Evolutionary conservation across 164 flowering plant genomes (phyloP).

Genomic region (Sextonia rubra): DNA sequence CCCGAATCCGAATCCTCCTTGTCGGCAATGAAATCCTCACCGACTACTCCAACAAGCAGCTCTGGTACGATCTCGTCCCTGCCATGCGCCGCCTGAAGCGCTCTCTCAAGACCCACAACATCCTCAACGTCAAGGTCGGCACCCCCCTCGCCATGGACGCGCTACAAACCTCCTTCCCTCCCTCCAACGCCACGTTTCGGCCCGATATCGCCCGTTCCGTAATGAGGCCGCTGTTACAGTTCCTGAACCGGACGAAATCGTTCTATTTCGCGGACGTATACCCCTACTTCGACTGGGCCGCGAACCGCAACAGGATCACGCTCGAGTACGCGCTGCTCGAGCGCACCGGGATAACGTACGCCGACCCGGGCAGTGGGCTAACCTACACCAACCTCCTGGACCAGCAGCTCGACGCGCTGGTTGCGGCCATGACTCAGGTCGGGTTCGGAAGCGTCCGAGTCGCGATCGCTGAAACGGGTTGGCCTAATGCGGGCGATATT

Average conservation of each 20-base stretch:
- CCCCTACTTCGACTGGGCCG: slow-evolving; percentile 75
- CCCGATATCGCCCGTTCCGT: slow-evolving; percentile 47
- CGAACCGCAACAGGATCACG: slow-evolving; percentile 31
- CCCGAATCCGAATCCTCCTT: slow-evolving; percentile 63
- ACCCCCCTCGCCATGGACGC: slow-evolving; percentile 80
- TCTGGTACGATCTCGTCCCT: slow-evolving; percentile 64
- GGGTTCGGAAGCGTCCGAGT: slow-evolving; percentile 50
- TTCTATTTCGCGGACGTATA: slow-evolving; percentile 78
- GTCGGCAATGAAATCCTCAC: slow-evolving; percentile 86
- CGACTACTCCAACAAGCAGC: slow-evolving; percentile 14
- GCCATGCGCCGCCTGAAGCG: slow-evolving; percentile 52
- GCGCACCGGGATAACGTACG: slow-evolving; percentile 28
- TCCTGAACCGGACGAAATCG: slow-evolving; percentile 74
- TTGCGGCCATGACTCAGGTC: slow-evolving; percentile 57
- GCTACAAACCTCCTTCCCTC: slow-evolving; percentile 66
- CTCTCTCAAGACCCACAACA: slow-evolving; percentile 34
- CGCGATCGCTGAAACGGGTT: slow-evolving; percentile 79
- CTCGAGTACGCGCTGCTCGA: slow-evolving; percentile 69
- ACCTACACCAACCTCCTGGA: slow-evolving; percentile 67
- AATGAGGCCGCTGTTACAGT: slow-evolving; percentile 61
- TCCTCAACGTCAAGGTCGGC: slow-evolving; percentile 66
- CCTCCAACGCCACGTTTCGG: slow-evolving; percentile 77
- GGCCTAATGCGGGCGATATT: slow-evolving; percentile 78
- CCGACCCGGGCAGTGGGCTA: slow-evolving; percentile 55
- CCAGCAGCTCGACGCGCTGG: slow-evolving; percentile 74